Conservation (phyloP, 2,329 filamentous ascomycete genomes). For the Colletotrichum spinosum region DNA sequence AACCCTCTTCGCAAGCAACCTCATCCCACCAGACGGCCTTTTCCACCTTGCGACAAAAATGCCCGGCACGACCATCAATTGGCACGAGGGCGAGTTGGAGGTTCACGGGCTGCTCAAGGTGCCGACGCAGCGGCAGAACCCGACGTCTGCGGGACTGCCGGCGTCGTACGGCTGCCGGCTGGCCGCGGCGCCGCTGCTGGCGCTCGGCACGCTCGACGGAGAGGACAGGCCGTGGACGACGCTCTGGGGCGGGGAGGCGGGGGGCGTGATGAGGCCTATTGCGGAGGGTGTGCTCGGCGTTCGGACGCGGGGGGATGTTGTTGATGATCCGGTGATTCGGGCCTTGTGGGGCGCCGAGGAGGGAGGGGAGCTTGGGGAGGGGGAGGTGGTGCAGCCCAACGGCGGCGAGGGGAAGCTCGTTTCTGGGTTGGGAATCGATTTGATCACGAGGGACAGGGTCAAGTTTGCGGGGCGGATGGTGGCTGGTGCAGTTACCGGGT, state of each 20-base stretch:
- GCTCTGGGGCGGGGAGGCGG: slow-evolving; percentile 79
- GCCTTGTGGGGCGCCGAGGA: slow-evolving; percentile 65
- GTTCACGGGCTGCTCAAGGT: slow-evolving; percentile 73
- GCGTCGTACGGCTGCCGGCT: slow-evolving; percentile 71
- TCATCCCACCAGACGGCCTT: slow-evolving; percentile 18
- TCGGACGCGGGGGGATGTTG: slow-evolving; percentile 68
- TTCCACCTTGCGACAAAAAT: slow-evolving; percentile 37
- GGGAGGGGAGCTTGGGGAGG: slow-evolving; percentile 51
- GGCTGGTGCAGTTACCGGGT: slow-evolving; percentile 66
- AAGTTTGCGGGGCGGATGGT: slow-evolving; percentile 80
- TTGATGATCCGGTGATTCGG: slow-evolving; percentile 76
- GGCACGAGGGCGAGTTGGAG: slow-evolving; percentile 74
- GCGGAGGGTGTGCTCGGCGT: slow-evolving; percentile 74
- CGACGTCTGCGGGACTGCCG: slow-evolving; percentile 73
- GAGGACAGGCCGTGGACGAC: slow-evolving; percentile 79
- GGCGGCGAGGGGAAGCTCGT: slow-evolving; percentile 54
- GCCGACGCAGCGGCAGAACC: slow-evolving; percentile 68
- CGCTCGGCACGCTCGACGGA: slow-evolving; percentile 77
- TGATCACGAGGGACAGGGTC: slow-evolving; percentile 76
- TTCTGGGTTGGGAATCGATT: slow-evolving; percentile 70
- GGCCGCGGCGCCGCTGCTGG: slow-evolving; percentile 73
- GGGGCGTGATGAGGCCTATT: slow-evolving; percentile 71
- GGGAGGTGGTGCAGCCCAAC: slow-evolving; percentile 48
- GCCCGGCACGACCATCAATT: slow-evolving; percentile 51
- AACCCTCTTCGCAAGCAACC: slow-evolving; percentile 14